phyloP scores from a whole-genome alignment of 495 filamentous ascomycete species.

The Penicillium pulvis region DNA sequence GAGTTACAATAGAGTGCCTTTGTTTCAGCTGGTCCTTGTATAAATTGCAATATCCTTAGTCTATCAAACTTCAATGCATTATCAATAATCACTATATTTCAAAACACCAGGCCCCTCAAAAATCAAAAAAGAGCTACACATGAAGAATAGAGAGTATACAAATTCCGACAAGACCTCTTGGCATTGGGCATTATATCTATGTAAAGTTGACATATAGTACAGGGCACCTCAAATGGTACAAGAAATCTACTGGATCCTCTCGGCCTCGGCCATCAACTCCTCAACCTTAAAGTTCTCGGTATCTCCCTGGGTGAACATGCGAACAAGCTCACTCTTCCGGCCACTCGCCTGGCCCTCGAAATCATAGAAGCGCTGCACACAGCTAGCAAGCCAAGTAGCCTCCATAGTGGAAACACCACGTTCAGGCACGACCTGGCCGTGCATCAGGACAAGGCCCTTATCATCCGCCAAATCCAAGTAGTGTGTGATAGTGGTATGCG shows the following conservation, averaged over 20 bases:
- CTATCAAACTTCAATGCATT: neutral
- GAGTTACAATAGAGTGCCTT: neutral
- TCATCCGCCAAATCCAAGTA: conserved; percentile 74
- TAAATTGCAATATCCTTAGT: neutral
- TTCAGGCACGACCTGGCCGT: conserved; percentile 75
- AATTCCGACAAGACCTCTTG: neutral
- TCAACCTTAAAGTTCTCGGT: conserved; percentile 73
- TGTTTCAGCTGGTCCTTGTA: neutral
- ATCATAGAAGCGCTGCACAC: conserved; percentile 93
- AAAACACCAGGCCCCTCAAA: too few species aligned
- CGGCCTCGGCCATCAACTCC: conserved; percentile 80
- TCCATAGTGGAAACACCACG: conserved; percentile 77
- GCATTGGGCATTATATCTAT: neutral
- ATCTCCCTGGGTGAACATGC: conserved; percentile 80
- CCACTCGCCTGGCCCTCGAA: conserved; percentile 55
- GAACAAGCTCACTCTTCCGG: conserved; percentile 65
- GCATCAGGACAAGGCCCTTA: conserved; percentile 80
- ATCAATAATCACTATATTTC: too few species aligned
- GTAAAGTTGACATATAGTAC: conserved; percentile 2
- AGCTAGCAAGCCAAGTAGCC: conserved; percentile 87
- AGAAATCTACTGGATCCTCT: conserved; percentile 54
- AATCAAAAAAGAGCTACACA: neutral
- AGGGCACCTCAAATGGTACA: neutral
- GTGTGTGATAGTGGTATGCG: conserved; percentile 92
- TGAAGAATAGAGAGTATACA: neutral